Percentiles rank a stretch among this genome's conserved stretches.
Evolutionary conservation across 768 basidiomycete species (phyloP).

Genomic region (Cystobasidium onofrii): DNA sequence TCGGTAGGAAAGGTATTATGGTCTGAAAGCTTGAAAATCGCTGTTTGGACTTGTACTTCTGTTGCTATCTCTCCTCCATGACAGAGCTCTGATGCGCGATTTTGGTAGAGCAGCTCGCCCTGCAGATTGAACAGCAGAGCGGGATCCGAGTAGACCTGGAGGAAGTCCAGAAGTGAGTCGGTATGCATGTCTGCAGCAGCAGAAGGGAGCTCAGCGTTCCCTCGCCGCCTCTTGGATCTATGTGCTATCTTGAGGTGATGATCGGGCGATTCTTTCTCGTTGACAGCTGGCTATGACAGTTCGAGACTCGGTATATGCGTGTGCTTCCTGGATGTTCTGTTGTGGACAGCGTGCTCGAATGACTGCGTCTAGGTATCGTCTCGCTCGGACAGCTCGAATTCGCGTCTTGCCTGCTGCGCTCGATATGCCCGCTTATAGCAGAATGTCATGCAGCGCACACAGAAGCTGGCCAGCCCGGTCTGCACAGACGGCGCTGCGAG

Average conservation of each 20-base stretch:
- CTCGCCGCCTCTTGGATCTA: not conserved
- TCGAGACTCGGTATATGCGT: too few species aligned
- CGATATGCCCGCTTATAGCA: too few species aligned
- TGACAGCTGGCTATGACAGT: too few species aligned
- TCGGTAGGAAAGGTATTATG: not conserved
- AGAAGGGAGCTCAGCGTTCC: not conserved
- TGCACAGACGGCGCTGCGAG: too few species aligned
- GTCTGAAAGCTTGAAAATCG: not conserved
- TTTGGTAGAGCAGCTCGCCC: conserved; percentile 8
- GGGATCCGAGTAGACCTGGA: conserved; percentile 12
- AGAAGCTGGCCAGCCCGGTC: too few species aligned
- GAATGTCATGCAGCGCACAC: too few species aligned
- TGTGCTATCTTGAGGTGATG: not conserved
- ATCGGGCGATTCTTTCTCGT: too few species aligned
- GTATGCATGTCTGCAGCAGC: not conserved
- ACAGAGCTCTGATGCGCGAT: not conserved
- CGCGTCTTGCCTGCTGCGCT: too few species aligned
- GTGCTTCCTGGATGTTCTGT: too few species aligned
- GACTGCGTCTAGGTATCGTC: too few species aligned
- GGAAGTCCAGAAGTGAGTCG: conserved; percentile 26
- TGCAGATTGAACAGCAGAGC: conserved; percentile 16
- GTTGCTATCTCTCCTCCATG: not conserved
- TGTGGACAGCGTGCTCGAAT: too few species aligned
- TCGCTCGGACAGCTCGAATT: too few species aligned
- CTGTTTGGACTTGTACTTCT: not conserved